These are phyloP conservation scores for Porcisia deanei DNA, from an alignment of 208 protist genomes.

Conservation along the genomic window DNA sequence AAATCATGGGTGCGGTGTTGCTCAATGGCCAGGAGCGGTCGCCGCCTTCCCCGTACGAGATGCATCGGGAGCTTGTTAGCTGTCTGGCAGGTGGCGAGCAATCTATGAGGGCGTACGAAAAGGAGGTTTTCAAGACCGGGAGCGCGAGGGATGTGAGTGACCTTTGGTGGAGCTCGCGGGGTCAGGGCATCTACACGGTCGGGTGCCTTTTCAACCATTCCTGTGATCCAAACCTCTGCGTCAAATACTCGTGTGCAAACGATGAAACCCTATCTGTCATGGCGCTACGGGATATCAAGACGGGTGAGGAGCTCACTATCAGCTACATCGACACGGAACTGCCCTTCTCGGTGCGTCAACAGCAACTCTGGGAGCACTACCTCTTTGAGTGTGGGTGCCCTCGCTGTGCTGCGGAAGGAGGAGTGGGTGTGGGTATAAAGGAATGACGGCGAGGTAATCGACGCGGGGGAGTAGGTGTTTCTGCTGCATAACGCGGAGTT, in stretches of 20 bases:
- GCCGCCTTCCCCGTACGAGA: slow-evolving; percentile 55
- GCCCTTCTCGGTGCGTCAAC: slow-evolving; percentile 42
- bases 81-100: slow-evolving; percentile 21
- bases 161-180: slow-evolving; percentile 36
- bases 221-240: slow-evolving; percentile 74
- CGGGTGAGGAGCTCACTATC: slow-evolving; percentile 71
- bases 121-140: background rate
- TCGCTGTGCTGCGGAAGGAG: slow-evolving; percentile 32
- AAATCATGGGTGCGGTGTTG: slow-evolving; percentile 70
- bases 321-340: slow-evolving; percentile 72
- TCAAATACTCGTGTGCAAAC: slow-evolving; percentile 44
- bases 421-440: background rate
- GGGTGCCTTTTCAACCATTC: slow-evolving; percentile 82
- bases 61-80: slow-evolving; percentile 35
- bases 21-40: slow-evolving; percentile 83
- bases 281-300: slow-evolving; percentile 57
- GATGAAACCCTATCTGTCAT: slow-evolving; percentile 70
- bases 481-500: too few relatives aligned
- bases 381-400: slow-evolving; percentile 65
- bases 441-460: background rate
- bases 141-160: slow-evolving; percentile 18
- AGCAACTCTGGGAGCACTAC: slow-evolving; percentile 78
- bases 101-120: slow-evolving; percentile 39
- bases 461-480: background rate
- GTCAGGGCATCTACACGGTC: slow-evolving; percentile 71